Conservation (phyloP, 495 filamentous ascomycete genomes). For the Evansstolkia leycettana region DNA sequence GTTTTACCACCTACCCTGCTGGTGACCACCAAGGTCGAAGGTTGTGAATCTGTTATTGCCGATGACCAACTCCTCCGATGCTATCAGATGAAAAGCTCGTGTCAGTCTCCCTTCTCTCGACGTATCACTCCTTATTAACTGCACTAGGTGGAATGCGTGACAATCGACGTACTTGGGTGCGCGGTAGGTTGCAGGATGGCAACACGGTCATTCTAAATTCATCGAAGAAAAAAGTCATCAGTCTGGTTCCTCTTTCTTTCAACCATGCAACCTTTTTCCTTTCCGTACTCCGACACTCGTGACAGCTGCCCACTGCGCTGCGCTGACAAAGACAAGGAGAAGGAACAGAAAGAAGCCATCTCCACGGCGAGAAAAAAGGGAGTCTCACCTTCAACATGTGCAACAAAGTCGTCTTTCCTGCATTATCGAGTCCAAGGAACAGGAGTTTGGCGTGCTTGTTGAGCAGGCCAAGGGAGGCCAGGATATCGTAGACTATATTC, state of each 20-base stretch:
- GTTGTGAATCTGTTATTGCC: slow-evolving; percentile 96
- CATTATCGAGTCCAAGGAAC: slow-evolving; percentile 92
- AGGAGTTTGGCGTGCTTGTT: slow-evolving; percentile 97
- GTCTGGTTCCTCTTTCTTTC: slow-evolving; percentile 1
- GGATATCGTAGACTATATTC: slow-evolving; percentile 73
- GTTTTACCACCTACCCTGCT: slow-evolving; percentile 57
- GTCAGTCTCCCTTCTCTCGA: slow-evolving; percentile 1
- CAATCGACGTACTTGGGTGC: slow-evolving; percentile 62
- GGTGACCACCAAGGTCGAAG: slow-evolving; percentile 94
- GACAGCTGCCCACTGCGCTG: too few species aligned
- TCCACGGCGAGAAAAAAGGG: background rate
- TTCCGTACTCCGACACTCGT: too few species aligned
- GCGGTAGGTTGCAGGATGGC: slow-evolving; percentile 84
- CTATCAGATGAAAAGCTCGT: slow-evolving; percentile 23
- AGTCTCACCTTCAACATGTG: slow-evolving; percentile 80
- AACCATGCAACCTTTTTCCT: too few species aligned
- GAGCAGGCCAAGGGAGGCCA: slow-evolving; percentile 77
- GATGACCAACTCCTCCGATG: slow-evolving; percentile 92
- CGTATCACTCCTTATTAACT: slow-evolving; percentile 3
- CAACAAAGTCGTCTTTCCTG: slow-evolving; percentile 88
- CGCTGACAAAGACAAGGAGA: slow-evolving; percentile 2
- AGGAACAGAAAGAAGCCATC: slow-evolving; percentile 1
- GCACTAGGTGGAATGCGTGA: background rate
- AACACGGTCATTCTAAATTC: slow-evolving; percentile 94
- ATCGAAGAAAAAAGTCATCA: slow-evolving; percentile 7